phyloP scores from a whole-genome alignment of 768 basidiomycete genomes.

The Collybia mongolica region DNA sequence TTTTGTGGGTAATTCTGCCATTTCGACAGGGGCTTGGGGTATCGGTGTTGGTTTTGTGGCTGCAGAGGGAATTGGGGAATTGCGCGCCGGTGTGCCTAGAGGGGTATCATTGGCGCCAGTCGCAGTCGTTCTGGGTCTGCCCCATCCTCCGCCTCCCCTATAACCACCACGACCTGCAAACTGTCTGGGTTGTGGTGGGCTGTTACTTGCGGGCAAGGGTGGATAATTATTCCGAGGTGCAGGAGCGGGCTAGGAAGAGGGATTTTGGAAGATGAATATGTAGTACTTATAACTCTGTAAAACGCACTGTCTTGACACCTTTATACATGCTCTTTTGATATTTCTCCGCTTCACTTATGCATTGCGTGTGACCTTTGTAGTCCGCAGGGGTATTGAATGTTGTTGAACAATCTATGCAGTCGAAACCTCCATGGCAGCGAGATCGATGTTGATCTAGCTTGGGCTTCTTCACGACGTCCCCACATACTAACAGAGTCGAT shows the following conservation, averaged over 20 bases:
- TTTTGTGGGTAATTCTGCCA: constrained; percentile 1
- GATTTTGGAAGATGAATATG: neutral
- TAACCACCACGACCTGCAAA: constrained; percentile 23
- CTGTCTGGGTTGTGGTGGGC: constrained; percentile 6
- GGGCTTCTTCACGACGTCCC: constrained; percentile 90
- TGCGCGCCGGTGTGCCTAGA: constrained; percentile 57
- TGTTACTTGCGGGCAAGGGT: constrained; percentile 11
- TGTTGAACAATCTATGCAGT: constrained; percentile 87
- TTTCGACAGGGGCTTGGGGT: constrained; percentile 4
- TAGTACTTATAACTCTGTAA: neutral
- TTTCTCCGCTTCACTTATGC: constrained; percentile 91
- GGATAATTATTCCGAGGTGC: constrained; percentile 22
- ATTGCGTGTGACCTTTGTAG: constrained; percentile 81
- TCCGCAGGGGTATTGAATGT: constrained; percentile 75
- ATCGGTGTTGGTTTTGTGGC: constrained; percentile 10
- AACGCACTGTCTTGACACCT: constrained; percentile 59
- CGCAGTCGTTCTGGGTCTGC: constrained; percentile 23
- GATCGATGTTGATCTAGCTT: constrained; percentile 80
- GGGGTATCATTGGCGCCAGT: constrained; percentile 76
- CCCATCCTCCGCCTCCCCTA: constrained; percentile 34
- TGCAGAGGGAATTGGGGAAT: constrained; percentile 27
- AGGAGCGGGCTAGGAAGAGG: constrained; percentile 4
- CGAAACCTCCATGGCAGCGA: constrained; percentile 66
- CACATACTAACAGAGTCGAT: constrained; percentile 52
- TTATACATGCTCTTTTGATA: constrained; percentile 88